phyloP scores from a whole-genome alignment of 257 asterid species.

The Primulina huaijiensis region DNA sequence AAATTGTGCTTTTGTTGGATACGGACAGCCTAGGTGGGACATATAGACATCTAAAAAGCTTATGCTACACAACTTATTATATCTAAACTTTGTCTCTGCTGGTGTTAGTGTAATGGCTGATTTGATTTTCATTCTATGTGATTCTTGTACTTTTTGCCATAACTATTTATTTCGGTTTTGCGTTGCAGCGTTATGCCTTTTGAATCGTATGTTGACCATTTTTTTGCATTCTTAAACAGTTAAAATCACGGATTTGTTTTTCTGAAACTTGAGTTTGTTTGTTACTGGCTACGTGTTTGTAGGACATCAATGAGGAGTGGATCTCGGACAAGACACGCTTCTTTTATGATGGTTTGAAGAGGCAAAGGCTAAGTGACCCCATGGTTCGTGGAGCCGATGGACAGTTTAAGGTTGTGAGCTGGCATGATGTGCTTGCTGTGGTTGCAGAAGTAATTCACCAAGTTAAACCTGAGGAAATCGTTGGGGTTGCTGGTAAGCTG shows the following conservation, averaged over 20 bases:
- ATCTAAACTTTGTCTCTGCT: background rate
- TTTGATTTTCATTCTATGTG: background rate
- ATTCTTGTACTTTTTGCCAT: background rate
- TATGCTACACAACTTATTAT: constrained; percentile 6
- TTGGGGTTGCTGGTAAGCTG: constrained; percentile 92
- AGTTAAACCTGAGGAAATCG: constrained; percentile 79
- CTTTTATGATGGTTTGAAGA: constrained; percentile 95
- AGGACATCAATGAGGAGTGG: constrained; percentile 99
- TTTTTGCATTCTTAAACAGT: background rate
- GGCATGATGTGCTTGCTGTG: constrained; percentile 91
- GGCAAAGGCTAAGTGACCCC: constrained; percentile 97
- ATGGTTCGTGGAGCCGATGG: constrained; percentile 98
- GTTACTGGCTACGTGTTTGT: constrained; percentile 28
- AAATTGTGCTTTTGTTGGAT: background rate
- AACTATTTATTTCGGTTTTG: constrained; percentile 1
- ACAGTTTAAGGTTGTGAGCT: constrained; percentile 84
- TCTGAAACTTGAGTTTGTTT: constrained; percentile 2
- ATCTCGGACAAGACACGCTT: constrained; percentile 98
- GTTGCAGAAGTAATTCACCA: constrained; percentile 79
- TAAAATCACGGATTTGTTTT: background rate
- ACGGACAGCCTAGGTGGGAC: background rate
- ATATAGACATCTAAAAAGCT: constrained; percentile 9
- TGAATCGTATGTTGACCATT: constrained; percentile 2
- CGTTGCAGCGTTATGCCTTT: background rate
- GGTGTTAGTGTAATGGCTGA: background rate